phyloP scores from a whole-genome alignment of 1,284 basidiomycete genomes.

The Ustilago tritici region DNA sequence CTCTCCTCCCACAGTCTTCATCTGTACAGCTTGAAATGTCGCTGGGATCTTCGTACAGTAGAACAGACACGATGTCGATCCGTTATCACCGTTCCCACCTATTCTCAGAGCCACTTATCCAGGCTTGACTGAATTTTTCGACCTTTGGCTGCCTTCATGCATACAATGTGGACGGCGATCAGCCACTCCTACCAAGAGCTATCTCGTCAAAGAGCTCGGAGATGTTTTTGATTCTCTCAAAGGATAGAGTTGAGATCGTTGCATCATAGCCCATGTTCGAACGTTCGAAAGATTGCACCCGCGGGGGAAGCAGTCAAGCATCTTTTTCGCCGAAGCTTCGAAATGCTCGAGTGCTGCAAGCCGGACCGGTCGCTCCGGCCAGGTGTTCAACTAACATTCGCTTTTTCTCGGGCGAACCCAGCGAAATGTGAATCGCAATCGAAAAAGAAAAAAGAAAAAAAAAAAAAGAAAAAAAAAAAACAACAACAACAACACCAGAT shows the following conservation, averaged over 20 bases:
- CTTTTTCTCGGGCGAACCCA: no score
- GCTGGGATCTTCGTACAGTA: background rate
- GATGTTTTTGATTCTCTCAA: background rate
- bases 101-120: background rate
- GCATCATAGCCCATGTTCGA: constrained; percentile 6
- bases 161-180: background rate
- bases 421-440: background rate
- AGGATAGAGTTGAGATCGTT: constrained; percentile 4
- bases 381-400: no score
- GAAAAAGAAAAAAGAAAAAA: no score
- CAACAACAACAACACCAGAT: background rate
- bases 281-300: constrained; percentile 8
- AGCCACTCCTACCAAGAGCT: background rate
- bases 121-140: background rate
- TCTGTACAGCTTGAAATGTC: background rate
- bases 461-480: no score
- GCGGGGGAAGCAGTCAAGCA: constrained; percentile 10
- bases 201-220: background rate
- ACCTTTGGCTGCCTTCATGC: background rate
- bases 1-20: background rate
- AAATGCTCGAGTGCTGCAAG: background rate
- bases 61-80: background rate
- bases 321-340: constrained; percentile 15
- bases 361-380: constrained; percentile 8
- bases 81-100: constrained; percentile 1